Percentiles rank a stretch among this genome's conserved stretches.
These are phyloP conservation scores for Aspergillus glaucus DNA, from an alignment of 2,329 filamentous ascomycete genomes.

Conservation along the genomic window DNA sequence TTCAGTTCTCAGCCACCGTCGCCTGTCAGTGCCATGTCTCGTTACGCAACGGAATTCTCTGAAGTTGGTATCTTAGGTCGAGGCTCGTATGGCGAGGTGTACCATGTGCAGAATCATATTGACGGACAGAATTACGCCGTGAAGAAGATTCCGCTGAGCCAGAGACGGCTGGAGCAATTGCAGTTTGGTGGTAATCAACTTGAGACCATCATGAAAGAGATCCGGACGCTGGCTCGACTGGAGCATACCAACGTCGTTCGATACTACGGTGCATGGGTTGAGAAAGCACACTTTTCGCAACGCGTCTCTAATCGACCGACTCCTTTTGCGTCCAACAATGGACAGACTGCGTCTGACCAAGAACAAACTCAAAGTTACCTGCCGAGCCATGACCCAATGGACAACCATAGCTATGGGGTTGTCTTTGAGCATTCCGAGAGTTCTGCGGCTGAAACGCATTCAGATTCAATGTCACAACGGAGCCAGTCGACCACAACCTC, in stretches of 20 bases:
- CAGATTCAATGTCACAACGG: slow-evolving; percentile 14
- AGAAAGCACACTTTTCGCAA: slow-evolving; percentile 34
- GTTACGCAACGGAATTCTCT: slow-evolving; percentile 47
- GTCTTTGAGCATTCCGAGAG: slow-evolving; percentile 36
- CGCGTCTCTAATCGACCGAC: slow-evolving; percentile 5
- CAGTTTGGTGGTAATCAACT: slow-evolving; percentile 48
- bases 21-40: slow-evolving; percentile 27
- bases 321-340: slow-evolving; percentile 7
- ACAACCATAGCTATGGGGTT: slow-evolving; percentile 31
- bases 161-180: slow-evolving; percentile 47
- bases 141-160: slow-evolving; percentile 57
- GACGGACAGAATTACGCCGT: slow-evolving; percentile 59
- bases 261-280: slow-evolving; percentile 61
- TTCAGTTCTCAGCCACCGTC: slow-evolving; percentile 19
- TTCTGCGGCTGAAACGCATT: slow-evolving; percentile 16
- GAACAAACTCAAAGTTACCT: slow-evolving; percentile 12
- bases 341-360: slow-evolving; percentile 7
- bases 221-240: slow-evolving; percentile 55
- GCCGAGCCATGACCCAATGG: slow-evolving; percentile 11
- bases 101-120: slow-evolving; percentile 54
- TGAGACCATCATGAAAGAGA: slow-evolving; percentile 53
- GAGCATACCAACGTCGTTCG: slow-evolving; percentile 62
- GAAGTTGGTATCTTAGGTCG: slow-evolving; percentile 54
- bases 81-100: slow-evolving; percentile 61
- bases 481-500: slow-evolving; percentile 38